A percentile compares a stretch with the other conserved stretches of the same genome.
Conservation (phyloP, 2,329 filamentous ascomycete genomes). For the Davidsoniella australis region DNA sequence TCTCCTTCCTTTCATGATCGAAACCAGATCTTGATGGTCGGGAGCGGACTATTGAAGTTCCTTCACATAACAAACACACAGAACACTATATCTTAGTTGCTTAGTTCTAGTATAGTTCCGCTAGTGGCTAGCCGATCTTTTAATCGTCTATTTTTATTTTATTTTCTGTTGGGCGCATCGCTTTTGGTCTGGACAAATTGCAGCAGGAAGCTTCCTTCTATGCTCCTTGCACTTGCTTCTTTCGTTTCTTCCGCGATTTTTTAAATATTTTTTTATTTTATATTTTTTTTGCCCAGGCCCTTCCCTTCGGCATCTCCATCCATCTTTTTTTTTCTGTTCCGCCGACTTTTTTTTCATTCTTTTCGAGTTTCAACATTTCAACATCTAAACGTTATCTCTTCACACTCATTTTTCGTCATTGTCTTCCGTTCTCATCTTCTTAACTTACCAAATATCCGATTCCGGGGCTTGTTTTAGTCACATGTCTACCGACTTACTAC, state of each 20-base stretch:
- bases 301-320: constrained; percentile 2
- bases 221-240: background rate
- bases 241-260: background rate
- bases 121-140: too few species aligned
- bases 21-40: too few species aligned
- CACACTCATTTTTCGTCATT: background rate
- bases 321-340: background rate
- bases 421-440: background rate
- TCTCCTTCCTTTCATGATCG: too few species aligned
- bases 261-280: background rate
- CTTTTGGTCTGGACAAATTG: too few species aligned
- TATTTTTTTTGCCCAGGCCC: background rate
- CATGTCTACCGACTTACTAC: background rate
- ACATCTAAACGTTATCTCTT: too few species aligned
- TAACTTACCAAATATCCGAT: background rate
- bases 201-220: background rate
- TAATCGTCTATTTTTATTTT: too few species aligned
- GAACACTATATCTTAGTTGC: too few species aligned
- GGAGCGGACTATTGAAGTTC: too few species aligned
- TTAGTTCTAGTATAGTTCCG: too few species aligned
- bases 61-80: too few species aligned
- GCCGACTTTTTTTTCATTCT: background rate
- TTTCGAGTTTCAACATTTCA: background rate
- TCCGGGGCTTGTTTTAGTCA: background rate
- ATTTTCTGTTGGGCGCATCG: too few species aligned